These are phyloP conservation scores for Phaffia tasmanica DNA, from an alignment of 768 basidiomycete genomes.

Conservation along the genomic window DNA sequence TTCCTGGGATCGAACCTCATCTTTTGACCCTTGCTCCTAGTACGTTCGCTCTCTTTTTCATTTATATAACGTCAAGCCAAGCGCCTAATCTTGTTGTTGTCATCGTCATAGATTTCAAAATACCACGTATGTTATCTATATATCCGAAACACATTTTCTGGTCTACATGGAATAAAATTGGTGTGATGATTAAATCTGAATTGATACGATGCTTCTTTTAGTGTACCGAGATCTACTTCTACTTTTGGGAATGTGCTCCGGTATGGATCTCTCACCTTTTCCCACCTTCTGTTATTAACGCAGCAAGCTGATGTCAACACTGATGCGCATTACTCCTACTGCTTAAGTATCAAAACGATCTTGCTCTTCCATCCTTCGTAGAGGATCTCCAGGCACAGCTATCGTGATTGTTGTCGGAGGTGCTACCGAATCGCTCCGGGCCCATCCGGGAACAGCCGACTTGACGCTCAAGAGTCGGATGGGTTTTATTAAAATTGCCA, in stretches of 20 bases:
- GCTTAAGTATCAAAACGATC: slow-evolving; percentile 64
- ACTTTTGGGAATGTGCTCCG: slow-evolving; percentile 72
- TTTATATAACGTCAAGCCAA: too few species aligned
- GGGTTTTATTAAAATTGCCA: slow-evolving; percentile 74
- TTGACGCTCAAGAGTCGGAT: slow-evolving; percentile 49
- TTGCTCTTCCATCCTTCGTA: slow-evolving; percentile 74
- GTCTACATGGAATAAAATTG: not conserved
- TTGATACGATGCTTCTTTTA: not conserved
- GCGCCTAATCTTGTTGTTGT: not conserved
- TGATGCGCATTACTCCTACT: not conserved
- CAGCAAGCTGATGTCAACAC: not conserved
- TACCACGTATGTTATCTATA: slow-evolving; percentile 11
- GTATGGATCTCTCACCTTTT: not conserved
- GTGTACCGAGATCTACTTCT: slow-evolving; percentile 87
- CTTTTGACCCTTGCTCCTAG: slow-evolving; percentile 55
- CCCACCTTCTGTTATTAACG: not conserved
- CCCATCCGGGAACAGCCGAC: slow-evolving; percentile 90
- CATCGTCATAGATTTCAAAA: slow-evolving; percentile 11
- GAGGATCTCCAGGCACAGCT: slow-evolving; percentile 44
- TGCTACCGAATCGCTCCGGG: slow-evolving; percentile 84
- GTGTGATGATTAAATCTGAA: not conserved
- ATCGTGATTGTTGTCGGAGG: slow-evolving; percentile 96
- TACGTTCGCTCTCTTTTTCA: not conserved
- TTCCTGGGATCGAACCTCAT: slow-evolving; percentile 86
- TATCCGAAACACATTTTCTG: not conserved